These are phyloP conservation scores for Phytophthora aleatoria DNA, from an alignment of 352 stramenopile species.

Conservation along the genomic window DNA sequence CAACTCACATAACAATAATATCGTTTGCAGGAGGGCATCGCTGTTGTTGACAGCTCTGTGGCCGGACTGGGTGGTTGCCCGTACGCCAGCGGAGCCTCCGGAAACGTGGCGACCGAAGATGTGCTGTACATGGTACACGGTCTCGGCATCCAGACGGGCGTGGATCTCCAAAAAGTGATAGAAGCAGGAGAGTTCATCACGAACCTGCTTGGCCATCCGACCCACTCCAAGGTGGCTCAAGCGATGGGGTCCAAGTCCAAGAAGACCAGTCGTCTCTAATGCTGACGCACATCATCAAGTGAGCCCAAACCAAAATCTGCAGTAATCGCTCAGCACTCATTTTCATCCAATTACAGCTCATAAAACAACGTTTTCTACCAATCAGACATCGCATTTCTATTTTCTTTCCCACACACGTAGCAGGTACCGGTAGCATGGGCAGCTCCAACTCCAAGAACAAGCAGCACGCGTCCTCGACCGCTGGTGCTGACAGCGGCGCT, in stretches of 20 bases:
- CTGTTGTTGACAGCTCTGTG: constrained; percentile 95
- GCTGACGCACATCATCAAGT: constrained; percentile 14
- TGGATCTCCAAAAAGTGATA: constrained; percentile 94
- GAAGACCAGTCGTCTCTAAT: constrained; percentile 49
- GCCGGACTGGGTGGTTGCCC: constrained; percentile 96
- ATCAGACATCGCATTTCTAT: constrained; percentile 15
- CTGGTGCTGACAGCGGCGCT: background rate
- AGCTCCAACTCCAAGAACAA: constrained; percentile 66
- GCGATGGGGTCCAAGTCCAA: constrained; percentile 50
- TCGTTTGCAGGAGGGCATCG: constrained; percentile 84
- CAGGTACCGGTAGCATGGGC: constrained; percentile 40
- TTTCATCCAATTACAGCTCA: constrained; percentile 8
- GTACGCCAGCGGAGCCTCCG: constrained; percentile 95
- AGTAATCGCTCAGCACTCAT: constrained; percentile 5
- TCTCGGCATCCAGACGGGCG: constrained; percentile 93
- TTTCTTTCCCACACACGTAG: constrained; percentile 1
- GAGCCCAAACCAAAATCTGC: background rate
- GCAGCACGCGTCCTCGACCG: constrained; percentile 20
- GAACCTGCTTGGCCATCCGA: constrained; percentile 68
- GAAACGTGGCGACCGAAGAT: constrained; percentile 98
- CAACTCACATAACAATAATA: background rate
- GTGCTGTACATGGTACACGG: constrained; percentile 98
- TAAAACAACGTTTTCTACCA: constrained; percentile 10
- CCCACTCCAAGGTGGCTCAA: constrained; percentile 88
- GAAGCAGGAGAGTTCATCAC: constrained; percentile 91